Percentiles rank a stretch among this genome's conserved stretches.
Evolutionary conservation across 2,329 filamentous ascomycete genomes (phyloP).

Genomic region (Fusarium keratoplasticum): DNA sequence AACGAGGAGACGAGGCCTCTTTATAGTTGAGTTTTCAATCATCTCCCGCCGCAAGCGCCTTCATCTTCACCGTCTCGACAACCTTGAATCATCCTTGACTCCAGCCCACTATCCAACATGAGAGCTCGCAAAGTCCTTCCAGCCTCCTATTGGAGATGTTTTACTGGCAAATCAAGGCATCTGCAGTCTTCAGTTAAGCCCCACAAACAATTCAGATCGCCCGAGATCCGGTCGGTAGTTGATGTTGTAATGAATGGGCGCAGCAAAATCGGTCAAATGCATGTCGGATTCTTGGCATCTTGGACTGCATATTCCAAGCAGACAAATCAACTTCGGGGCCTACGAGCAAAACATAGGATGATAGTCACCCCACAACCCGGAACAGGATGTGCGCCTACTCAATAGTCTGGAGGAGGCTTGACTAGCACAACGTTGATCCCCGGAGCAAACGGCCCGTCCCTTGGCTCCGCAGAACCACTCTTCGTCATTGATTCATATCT

Average conservation of each 20-base stretch:
- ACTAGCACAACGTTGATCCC: neutral
- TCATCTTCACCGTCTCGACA: neutral
- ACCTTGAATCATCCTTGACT: neutral
- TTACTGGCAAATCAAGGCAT: neutral
- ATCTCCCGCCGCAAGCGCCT: neutral
- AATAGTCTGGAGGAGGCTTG: neutral
- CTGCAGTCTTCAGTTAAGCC: neutral
- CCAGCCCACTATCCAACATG: neutral
- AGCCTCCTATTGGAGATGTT: neutral
- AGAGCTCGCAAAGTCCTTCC: neutral
- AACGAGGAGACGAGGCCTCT: neutral
- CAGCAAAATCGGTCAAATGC: neutral
- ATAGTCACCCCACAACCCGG: neutral
- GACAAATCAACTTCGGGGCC: neutral
- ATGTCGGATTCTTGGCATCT: neutral
- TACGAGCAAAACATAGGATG: neutral
- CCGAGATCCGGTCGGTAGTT: slow-evolving; percentile 6
- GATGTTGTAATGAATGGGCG: neutral
- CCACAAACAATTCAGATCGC: neutral
- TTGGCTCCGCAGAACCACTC: neutral
- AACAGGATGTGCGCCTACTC: neutral
- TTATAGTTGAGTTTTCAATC: slow-evolving; percentile 8
- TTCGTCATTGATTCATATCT: neutral
- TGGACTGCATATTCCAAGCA: neutral
- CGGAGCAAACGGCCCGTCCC: neutral